Percentiles rank a stretch among this genome's conserved stretches.
Evolutionary conservation across 108 stramenopile species (phyloP).

Genomic region (Chaetoceros tenuissimus): DNA sequence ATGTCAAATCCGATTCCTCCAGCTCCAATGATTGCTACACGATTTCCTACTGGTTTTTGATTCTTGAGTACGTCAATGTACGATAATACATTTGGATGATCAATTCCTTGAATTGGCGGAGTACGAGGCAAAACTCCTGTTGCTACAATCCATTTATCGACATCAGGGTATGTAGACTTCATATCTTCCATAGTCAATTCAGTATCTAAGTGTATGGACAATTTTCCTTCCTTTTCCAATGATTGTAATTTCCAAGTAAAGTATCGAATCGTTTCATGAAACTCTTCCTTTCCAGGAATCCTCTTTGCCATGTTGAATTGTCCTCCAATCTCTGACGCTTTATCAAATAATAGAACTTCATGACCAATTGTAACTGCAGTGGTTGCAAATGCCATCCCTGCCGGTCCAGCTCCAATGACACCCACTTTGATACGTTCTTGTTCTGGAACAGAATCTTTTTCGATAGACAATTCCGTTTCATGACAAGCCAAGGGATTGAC

Average conservation of each 20-base stretch:
- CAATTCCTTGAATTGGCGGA: conserved; percentile 74
- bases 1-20: conserved; percentile 99
- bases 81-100: conserved; percentile 84
- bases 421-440: conserved; percentile 59
- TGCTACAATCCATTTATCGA: conserved; percentile 89
- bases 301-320: conserved; percentile 98
- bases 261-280: conserved; percentile 95
- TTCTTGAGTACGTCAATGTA: conserved; percentile 90
- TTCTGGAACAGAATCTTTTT: conserved; percentile 13
- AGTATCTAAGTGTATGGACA: conserved; percentile 38
- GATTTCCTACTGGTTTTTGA: conserved; percentile 71
- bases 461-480: conserved; percentile 71
- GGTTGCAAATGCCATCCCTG: conserved; percentile 88
- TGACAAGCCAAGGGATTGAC: conserved; percentile 96
- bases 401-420: conserved; percentile 96
- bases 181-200: conserved; percentile 46
- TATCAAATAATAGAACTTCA: conserved; percentile 85
- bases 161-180: conserved; percentile 19
- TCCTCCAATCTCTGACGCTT: conserved; percentile 69
- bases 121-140: conserved; percentile 89
- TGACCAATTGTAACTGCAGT: conserved; percentile 83
- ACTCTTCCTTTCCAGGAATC: conserved; percentile 97
- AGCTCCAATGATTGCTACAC: conserved; percentile 93
- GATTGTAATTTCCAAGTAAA: conserved; percentile 55
- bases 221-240: conserved; percentile 20